These are phyloP conservation scores for Halenospora varia DNA, from an alignment of 495 filamentous ascomycete species.

Conservation along the genomic window DNA sequence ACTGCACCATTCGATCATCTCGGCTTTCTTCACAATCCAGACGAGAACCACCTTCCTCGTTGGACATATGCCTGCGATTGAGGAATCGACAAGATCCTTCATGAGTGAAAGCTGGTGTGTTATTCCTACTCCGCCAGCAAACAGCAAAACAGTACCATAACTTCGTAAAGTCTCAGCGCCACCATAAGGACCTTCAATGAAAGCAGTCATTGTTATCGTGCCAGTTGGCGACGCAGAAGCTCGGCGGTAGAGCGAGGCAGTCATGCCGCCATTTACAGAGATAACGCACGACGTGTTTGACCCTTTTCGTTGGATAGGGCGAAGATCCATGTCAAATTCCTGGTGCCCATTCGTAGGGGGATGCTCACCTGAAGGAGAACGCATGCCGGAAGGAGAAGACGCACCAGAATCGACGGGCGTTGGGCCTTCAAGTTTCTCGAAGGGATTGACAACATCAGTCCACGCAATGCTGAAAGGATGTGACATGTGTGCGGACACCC, in stretches of 20 bases:
- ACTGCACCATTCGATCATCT: constrained; percentile 84
- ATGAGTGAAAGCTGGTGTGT: constrained; percentile 88
- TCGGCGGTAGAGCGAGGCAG: constrained; percentile 67
- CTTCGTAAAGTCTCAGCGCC: constrained; percentile 73
- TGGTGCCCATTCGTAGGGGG: too few relatives aligned
- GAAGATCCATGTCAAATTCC: constrained; percentile 11
- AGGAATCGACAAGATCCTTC: constrained; percentile 68
- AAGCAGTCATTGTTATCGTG: constrained; percentile 35
- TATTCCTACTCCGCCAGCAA: constrained; percentile 88
- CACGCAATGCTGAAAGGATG: constrained; percentile 92
- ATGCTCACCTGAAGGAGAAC: too few relatives aligned
- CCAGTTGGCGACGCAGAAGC: constrained; percentile 36
- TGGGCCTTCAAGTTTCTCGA: constrained; percentile 9
- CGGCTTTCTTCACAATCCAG: constrained; percentile 83
- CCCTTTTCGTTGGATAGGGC: neutral
- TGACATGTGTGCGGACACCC: constrained; percentile 70
- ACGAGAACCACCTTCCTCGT: constrained; percentile 74
- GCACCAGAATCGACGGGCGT: constrained; percentile 7
- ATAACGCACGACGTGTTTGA: constrained; percentile 69
- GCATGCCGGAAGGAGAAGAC: constrained; percentile 13
- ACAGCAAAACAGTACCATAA: constrained; percentile 82
- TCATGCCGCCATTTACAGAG: constrained; percentile 80
- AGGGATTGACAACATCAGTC: constrained; percentile 43
- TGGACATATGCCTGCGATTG: constrained; percentile 68
- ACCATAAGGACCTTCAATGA: constrained; percentile 84